Conservation (phyloP, 441 rosid genomes). For the Arabidopsis lyrata region DNA sequence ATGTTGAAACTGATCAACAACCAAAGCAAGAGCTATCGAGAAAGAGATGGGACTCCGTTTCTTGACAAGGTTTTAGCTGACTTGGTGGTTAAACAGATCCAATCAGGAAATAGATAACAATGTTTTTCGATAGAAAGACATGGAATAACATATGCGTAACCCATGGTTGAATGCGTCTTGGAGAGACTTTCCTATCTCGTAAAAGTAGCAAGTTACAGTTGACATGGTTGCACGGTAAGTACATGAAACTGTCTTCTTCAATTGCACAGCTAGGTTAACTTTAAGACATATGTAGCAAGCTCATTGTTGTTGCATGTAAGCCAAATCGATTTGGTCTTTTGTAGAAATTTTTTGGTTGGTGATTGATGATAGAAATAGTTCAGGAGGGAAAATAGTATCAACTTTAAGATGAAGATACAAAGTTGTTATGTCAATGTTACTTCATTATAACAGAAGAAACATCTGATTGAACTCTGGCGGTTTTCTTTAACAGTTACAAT, state of each 20-base stretch:
- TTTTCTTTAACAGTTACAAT: slow-evolving; percentile 15
- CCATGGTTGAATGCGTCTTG: slow-evolving; percentile 52
- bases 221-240: slow-evolving; percentile 70
- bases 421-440: slow-evolving; percentile 4
- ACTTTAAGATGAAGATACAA: slow-evolving; percentile 8
- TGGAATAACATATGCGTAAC: slow-evolving; percentile 65
- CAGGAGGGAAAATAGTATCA: slow-evolving; percentile 6
- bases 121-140: slow-evolving; percentile 75
- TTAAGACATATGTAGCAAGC: background rate
- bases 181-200: slow-evolving; percentile 70
- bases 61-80: slow-evolving; percentile 79
- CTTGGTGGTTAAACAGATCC: slow-evolving; percentile 80
- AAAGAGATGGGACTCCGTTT: slow-evolving; percentile 77
- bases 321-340: slow-evolving; percentile 15
- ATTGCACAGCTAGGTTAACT: slow-evolving; percentile 29
- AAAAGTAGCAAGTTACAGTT: slow-evolving; percentile 50
- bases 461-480: background rate
- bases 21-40: slow-evolving; percentile 71
- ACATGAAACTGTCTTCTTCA: slow-evolving; percentile 41
- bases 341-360: slow-evolving; percentile 5
- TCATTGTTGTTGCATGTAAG: slow-evolving; percentile 12
- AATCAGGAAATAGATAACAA: slow-evolving; percentile 67
- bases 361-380: slow-evolving; percentile 16
- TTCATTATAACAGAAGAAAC: slow-evolving; percentile 6
- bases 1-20: slow-evolving; percentile 54